Percentiles rank a stretch among this genome's conserved stretches.
phyloP scores from a whole-genome alignment of 1,284 basidiomycete species.

The Cryptococcus sp. region DNA sequence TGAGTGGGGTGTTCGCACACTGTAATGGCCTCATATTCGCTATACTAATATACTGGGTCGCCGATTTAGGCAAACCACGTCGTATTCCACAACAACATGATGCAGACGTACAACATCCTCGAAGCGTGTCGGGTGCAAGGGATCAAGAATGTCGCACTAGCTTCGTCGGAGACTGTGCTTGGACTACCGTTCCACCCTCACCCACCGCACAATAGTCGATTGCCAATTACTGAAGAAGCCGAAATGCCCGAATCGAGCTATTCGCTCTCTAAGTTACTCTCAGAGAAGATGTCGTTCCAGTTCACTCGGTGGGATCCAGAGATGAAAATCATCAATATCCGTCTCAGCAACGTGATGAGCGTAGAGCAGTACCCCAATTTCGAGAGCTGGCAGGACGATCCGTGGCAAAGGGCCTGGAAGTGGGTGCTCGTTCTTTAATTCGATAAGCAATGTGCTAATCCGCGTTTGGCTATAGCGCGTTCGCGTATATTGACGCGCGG shows the following conservation, averaged over 20 bases:
- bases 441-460: background rate
- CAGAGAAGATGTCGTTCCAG: slow-evolving; percentile 51
- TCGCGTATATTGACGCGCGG: slow-evolving; percentile 46
- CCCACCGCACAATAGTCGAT: slow-evolving; percentile 22
- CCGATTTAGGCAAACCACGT: slow-evolving; percentile 33
- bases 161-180: slow-evolving; percentile 51
- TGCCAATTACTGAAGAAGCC: slow-evolving; percentile 49
- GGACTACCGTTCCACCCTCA: slow-evolving; percentile 51
- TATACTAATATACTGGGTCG: background rate
- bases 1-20: no score
- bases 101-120: slow-evolving; percentile 51
- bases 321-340: slow-evolving; percentile 49
- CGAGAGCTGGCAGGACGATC: slow-evolving; percentile 51
- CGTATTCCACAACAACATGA: slow-evolving; percentile 50
- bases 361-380: slow-evolving; percentile 50
- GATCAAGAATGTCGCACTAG: slow-evolving; percentile 48
- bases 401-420: slow-evolving; percentile 45
- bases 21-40: background rate
- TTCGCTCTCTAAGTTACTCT: slow-evolving; percentile 50
- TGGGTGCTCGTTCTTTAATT: slow-evolving; percentile 16
- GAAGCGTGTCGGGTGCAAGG: slow-evolving; percentile 49
- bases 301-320: slow-evolving; percentile 49
- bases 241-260: slow-evolving; percentile 52
- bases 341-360: slow-evolving; percentile 52
- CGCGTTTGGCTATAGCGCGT: slow-evolving; percentile 24